Conservation (phyloP, 306 rosid species). For the Gastrolobium villosum region DNA sequence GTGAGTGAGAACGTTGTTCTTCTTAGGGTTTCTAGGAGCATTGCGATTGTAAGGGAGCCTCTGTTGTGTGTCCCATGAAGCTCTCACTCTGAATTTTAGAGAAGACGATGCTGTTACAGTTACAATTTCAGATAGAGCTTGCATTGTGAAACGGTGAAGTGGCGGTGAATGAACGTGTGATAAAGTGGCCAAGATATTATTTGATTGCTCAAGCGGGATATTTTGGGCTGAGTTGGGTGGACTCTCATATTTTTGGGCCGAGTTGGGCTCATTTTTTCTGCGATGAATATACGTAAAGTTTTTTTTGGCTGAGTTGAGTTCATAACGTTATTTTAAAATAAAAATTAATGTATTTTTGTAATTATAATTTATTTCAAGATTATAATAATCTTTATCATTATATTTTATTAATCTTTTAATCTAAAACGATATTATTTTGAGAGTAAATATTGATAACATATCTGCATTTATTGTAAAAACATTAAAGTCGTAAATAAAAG, state of each 20-base stretch:
- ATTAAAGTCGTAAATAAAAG: too few relatives aligned
- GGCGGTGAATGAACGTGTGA: too few relatives aligned
- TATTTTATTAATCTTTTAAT: too few relatives aligned
- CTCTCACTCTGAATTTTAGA: constrained; percentile 52
- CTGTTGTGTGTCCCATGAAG: constrained; percentile 82
- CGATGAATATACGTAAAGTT: too few relatives aligned
- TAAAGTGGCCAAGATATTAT: not conserved
- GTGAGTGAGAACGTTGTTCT: constrained; percentile 44
- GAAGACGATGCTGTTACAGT: not conserved
- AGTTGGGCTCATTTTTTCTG: not conserved
- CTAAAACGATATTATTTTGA: too few relatives aligned
- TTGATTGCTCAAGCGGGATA: not conserved
- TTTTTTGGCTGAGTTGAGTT: too few relatives aligned
- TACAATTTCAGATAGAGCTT: constrained; percentile 13
- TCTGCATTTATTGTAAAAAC: too few relatives aligned
- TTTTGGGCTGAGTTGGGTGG: not conserved
- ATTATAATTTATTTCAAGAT: too few relatives aligned
- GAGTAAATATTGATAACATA: too few relatives aligned
- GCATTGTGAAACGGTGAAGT: not conserved
- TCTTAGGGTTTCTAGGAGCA: constrained; percentile 73
- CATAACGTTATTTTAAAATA: too few relatives aligned
- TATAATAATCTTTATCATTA: too few relatives aligned
- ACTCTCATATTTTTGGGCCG: not conserved
- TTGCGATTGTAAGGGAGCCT: constrained; percentile 82
- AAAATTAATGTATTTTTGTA: too few relatives aligned